Percentiles rank a stretch among this genome's conserved stretches.
These are phyloP conservation scores for Cladosporium sp. DNA, from an alignment of 2,329 filamentous ascomycete species.

Conservation along the genomic window DNA sequence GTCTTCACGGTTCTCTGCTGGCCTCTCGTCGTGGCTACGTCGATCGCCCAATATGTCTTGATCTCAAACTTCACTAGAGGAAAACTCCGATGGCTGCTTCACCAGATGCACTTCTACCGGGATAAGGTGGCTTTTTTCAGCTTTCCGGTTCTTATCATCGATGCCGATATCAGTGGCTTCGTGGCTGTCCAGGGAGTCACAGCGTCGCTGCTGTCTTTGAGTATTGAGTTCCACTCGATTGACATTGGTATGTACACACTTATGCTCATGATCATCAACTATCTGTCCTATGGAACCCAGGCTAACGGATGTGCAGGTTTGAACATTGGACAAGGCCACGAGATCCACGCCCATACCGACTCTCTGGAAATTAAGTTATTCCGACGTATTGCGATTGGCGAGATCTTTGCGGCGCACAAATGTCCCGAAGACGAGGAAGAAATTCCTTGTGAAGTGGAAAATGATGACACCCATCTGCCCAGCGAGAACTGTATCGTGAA, in stretches of 20 bases:
- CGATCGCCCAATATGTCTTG: constrained; percentile 49
- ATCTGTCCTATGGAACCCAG: background rate
- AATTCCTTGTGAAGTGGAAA: constrained; percentile 24
- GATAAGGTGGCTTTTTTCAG: constrained; percentile 54
- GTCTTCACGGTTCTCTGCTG: constrained; percentile 47
- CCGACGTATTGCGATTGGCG: constrained; percentile 51
- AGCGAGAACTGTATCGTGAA: background rate
- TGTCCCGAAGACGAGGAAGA: constrained; percentile 52
- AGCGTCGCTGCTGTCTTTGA: constrained; percentile 52
- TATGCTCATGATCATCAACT: background rate
- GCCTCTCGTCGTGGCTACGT: constrained; percentile 44
- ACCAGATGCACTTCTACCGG: constrained; percentile 51
- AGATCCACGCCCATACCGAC: constrained; percentile 54
- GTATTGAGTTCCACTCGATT: constrained; percentile 53
- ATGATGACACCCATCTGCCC: background rate
- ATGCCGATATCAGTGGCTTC: constrained; percentile 54
- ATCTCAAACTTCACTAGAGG: constrained; percentile 32
- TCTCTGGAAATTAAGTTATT: constrained; percentile 51
- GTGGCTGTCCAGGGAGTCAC: constrained; percentile 55
- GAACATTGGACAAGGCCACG: constrained; percentile 25
- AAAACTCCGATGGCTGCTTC: constrained; percentile 32
- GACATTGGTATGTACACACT: constrained; percentile 46
- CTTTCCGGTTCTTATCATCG: constrained; percentile 55
- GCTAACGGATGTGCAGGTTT: constrained; percentile 55
- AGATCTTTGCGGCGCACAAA: constrained; percentile 57